These are phyloP conservation scores for Arachnopeziza araneosa DNA, from an alignment of 2,329 filamentous ascomycete genomes.

Conservation along the genomic window DNA sequence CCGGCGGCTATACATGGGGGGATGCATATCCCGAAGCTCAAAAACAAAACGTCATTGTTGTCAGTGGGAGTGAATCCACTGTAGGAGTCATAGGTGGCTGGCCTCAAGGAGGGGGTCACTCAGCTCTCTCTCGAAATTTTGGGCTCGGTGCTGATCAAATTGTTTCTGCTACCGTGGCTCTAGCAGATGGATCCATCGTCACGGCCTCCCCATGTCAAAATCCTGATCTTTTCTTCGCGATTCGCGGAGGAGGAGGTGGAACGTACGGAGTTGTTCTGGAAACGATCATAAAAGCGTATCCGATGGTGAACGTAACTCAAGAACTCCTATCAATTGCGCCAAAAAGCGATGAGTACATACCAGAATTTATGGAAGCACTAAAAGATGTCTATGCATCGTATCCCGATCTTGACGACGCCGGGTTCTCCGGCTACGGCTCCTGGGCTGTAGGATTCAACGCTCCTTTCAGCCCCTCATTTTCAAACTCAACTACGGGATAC, in stretches of 20 bases:
- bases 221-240: conserved; percentile 21
- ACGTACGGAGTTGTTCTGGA: background rate
- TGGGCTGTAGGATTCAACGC: background rate
- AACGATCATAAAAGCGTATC: background rate
- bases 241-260: conserved; percentile 13
- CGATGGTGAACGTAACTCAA: background rate
- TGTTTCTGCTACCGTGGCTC: conserved; percentile 14
- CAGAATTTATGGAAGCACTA: background rate
- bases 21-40: background rate
- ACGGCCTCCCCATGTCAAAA: conserved; percentile 14
- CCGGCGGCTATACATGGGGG: background rate
- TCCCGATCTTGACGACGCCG: background rate
- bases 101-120: conserved; percentile 35
- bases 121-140: conserved; percentile 43
- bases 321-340: background rate
- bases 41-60: background rate
- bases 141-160: conserved; percentile 23
- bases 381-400: background rate
- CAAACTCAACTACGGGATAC: background rate
- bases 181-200: conserved; percentile 16
- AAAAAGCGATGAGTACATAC: background rate
- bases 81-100: conserved; percentile 14
- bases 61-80: background rate
- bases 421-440: background rate
- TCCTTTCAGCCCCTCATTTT: background rate